Conservation (phyloP, 345 rosid species). For the Capsella bursapastoris region DNA sequence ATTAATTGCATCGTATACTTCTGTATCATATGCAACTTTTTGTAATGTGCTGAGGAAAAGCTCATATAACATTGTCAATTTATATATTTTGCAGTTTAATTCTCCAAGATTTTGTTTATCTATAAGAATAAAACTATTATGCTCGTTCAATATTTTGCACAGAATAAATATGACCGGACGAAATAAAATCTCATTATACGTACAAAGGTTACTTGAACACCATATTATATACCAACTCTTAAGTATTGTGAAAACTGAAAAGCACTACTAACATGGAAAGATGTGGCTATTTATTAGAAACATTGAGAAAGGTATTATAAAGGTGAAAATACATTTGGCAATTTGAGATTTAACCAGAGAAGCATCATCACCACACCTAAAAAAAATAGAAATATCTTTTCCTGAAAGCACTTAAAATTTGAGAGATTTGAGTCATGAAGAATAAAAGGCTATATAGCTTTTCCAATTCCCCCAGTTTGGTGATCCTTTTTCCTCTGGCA, state of each 20-base stretch:
- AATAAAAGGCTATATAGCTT: slow-evolving; percentile 14
- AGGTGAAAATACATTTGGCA: slow-evolving; percentile 20
- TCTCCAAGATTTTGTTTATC: background rate
- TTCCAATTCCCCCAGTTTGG: slow-evolving; percentile 17
- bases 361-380: slow-evolving; percentile 25
- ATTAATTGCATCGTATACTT: slow-evolving; percentile 1
- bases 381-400: slow-evolving; percentile 6
- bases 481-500: slow-evolving; percentile 35
- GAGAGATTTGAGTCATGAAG: slow-evolving; percentile 11
- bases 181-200: no score
- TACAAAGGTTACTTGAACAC: background rate
- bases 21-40: slow-evolving; percentile 11
- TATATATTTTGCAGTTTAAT: background rate
- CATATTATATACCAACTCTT: background rate
- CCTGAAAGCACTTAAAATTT: slow-evolving; percentile 5
- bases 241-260: background rate
- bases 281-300: slow-evolving; percentile 39
- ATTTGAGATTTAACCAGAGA: slow-evolving; percentile 22
- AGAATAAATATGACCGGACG: no score
- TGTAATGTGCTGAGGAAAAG: background rate
- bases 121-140: background rate
- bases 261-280: background rate
- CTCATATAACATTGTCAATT: background rate
- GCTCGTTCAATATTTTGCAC: no score
- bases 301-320: slow-evolving; percentile 6